Evolutionary conservation across 345 rosid species (phyloP).

Genomic region (Lepidium aucheri): DNA sequence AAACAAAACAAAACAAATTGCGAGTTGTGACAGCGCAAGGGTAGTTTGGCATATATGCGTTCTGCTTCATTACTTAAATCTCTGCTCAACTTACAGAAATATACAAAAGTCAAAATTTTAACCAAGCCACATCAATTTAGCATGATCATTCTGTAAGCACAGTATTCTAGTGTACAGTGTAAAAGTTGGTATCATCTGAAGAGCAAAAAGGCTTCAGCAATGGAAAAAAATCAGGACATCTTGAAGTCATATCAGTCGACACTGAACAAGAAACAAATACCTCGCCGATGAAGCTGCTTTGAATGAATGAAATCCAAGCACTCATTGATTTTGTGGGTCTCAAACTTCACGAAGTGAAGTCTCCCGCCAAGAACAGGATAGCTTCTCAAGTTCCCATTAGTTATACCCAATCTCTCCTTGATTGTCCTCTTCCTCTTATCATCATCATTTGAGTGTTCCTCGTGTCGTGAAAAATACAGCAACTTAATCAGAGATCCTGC

Average conservation of each 20-base stretch:
- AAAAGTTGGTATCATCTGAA: not conserved
- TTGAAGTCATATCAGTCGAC: not conserved
- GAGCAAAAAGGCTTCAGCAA: not conserved
- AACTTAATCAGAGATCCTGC: constrained; percentile 95
- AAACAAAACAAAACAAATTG: not conserved
- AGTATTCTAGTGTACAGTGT: constrained; percentile 26
- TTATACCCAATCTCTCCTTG: constrained; percentile 69
- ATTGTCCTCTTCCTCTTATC: constrained; percentile 66
- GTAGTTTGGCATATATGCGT: not conserved
- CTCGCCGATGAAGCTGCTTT: constrained; percentile 84
- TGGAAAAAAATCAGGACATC: not conserved
- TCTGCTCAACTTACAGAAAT: not conserved
- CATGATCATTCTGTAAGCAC: constrained; percentile 45
- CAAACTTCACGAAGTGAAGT: constrained; percentile 92
- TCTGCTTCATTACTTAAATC: not conserved
- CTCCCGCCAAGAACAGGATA: constrained; percentile 97
- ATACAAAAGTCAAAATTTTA: not conserved
- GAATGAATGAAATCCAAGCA: constrained; percentile 92
- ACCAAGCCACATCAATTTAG: not conserved
- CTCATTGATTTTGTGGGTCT: constrained; percentile 79
- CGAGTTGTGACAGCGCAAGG: not conserved
- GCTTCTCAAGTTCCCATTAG: constrained; percentile 78
- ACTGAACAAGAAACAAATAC: constrained; percentile 27
- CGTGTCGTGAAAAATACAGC: constrained; percentile 97
- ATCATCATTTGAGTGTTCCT: constrained; percentile 48